Base-by-base conservation (phyloP, 345 rosid genomes). In the Populus pruinosa region DNA sequence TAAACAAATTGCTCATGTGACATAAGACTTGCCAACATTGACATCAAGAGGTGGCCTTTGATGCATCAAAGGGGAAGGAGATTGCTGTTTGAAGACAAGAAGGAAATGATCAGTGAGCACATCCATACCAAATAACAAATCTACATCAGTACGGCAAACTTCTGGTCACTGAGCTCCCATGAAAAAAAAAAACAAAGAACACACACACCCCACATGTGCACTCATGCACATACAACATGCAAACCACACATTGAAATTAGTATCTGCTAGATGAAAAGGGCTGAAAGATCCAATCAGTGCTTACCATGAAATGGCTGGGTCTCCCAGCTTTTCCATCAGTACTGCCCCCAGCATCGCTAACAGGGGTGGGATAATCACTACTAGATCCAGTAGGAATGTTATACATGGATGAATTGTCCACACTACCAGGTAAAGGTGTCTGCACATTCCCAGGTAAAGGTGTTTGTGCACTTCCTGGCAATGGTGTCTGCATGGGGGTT, bases 11-110 rank as follows among this genome's bases (percentile, higher is more conserved):
- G 69, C 67, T 65, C 56, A 75, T 23, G 59, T n/a, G 56, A 71
- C 21, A 50, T 61, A 71, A 70, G 69, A 87, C 99, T 89, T 86
- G 92, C 98, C 99, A 77, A 96, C 92, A 77, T 96, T 96, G 75
- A 96, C 99, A 91, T 96, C 99, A 68, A 92, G 82, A 44, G 90
- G 80, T 13, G 94, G 82, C 88, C 97, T 93, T 74, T 85, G 97
- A 78, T 83, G 89, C 68, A 86, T 77, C 99, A 98, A 96, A 35
- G 98, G 90, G 68, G 98, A 93, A 77, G 99, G 97, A 77, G 98
- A 80, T 80, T 77, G 97, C 99, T 93, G 90, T 79, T 9, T 68
- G 16, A 53, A 74, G 49, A 79, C 71, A 81, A 66, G 13, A 78
- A 35, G 63, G 8, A 41, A 25, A 66, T 33, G 8, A 66, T 49